Evolutionary conservation across 2,329 filamentous ascomycete genomes (phyloP), one percentile per base, ranked within the genome.

Genomic region (Dendrostoma leiphaemia): DNA sequence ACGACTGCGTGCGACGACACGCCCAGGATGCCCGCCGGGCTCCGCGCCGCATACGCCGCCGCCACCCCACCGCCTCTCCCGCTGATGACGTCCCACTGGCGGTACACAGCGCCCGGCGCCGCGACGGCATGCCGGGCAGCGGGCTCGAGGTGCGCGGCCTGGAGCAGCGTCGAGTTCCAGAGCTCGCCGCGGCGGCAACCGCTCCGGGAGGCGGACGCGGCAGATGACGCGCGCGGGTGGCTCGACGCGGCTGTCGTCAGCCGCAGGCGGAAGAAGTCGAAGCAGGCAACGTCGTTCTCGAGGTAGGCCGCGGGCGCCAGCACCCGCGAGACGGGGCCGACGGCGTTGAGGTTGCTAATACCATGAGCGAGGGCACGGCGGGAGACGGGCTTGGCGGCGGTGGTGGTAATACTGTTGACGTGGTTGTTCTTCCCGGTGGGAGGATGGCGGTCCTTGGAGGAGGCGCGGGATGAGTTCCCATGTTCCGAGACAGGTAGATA

Each of bases 121-220:
- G 69, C 64, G 0, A 65, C 65, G 3, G 67, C 68, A 31, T 67
- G 65, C 70, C 69, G 72, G 0, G 69, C 63, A 4, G 70, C 67
- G 8, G 67, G 66, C 49, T 71, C 68, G 43, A 50, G 56, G 50
- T 71, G 67, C 0, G 70, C 67, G 2, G 69, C 57, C 61, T 71
- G 69, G 1, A 72, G 58, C 3, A 71, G 32, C 8, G 65, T 61
- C 7, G 57, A 54, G 8, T 59, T 63, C 70, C 69, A 72, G 45
- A 72, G 71, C 3, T 47, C 51, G 6, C 21, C 41, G 28, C 15
- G 26, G n/a, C n/a, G n/a, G n/a, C n/a, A n/a, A n/a, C n/a, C n/a
- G n/a, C n/a, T n/a, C n/a, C n/a, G n/a, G n/a, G n/a, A n/a, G n/a
- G n/a, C n/a, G n/a, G n/a, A n/a, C n/a, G n/a, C n/a, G n/a, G n/a